Conservation (phyloP, 768 basidiomycete species). For the Tricholoma bakamatsutake region DNA sequence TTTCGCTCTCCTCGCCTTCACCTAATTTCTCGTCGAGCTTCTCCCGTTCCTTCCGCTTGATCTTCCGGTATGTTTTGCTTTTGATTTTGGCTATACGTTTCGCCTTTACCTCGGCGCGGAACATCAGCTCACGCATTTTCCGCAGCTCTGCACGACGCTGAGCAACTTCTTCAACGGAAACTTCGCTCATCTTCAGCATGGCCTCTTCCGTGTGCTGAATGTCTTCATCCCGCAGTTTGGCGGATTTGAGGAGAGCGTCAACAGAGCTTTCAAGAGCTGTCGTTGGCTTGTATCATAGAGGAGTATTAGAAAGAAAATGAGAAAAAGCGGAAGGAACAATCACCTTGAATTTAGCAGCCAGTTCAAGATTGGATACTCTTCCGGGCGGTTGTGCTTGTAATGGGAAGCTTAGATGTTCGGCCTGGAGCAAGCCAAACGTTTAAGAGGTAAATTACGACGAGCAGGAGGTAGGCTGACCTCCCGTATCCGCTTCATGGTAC, state of each 20-base stretch:
- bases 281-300: slow-evolving; percentile 49
- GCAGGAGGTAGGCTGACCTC: slow-evolving; percentile 45
- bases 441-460: slow-evolving; percentile 2
- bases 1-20: slow-evolving; percentile 43
- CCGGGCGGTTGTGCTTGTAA: slow-evolving; percentile 57
- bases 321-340: slow-evolving; percentile 1
- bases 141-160: slow-evolving; percentile 77
- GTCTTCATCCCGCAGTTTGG: slow-evolving; percentile 78
- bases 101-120: slow-evolving; percentile 87
- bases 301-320: background rate
- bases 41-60: slow-evolving; percentile 74
- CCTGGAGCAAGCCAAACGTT: slow-evolving; percentile 53
- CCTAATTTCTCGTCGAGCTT: slow-evolving; percentile 46
- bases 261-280: slow-evolving; percentile 84
- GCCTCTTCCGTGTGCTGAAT: slow-evolving; percentile 71
- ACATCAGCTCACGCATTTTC: slow-evolving; percentile 88
- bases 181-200: slow-evolving; percentile 68
- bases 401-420: slow-evolving; percentile 84
- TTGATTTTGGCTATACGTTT: slow-evolving; percentile 93
- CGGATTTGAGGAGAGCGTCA: slow-evolving; percentile 71
- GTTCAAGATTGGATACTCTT: slow-evolving; percentile 64
- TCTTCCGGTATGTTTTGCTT: slow-evolving; percentile 84
- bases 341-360: slow-evolving; percentile 84
- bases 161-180: slow-evolving; percentile 82
- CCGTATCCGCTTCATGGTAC: slow-evolving; percentile 86